A percentile compares a stretch with the other conserved stretches of the same genome.
Conservation (phyloP, 495 filamentous ascomycete species). For the Geoglossum glabrum region DNA sequence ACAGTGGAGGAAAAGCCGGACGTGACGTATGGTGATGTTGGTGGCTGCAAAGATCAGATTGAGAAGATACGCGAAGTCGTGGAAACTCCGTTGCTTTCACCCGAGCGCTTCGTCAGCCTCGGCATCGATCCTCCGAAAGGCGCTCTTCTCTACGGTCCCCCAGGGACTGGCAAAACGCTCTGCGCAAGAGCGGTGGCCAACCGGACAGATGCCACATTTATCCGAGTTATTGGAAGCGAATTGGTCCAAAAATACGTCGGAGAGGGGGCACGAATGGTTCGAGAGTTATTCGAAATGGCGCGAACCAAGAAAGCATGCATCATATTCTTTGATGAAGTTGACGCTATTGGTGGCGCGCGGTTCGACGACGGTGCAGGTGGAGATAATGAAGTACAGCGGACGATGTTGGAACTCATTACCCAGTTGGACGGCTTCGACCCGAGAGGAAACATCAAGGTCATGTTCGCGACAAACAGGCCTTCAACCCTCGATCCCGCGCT, state of each 20-base stretch:
- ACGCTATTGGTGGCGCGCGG: constrained; percentile 92
- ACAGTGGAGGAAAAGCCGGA: constrained; percentile 99
- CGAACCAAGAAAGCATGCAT: constrained; percentile 99
- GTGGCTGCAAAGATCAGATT: constrained; percentile 97
- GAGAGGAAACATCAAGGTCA: constrained; percentile 97
- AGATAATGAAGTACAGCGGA: constrained; percentile 98
- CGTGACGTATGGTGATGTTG: constrained; percentile 96
- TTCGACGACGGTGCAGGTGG: constrained; percentile 96
- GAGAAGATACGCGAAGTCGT: constrained; percentile 98
- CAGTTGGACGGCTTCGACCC: constrained; percentile 96
- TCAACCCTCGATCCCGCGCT: constrained; percentile 90
- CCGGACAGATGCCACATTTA: constrained; percentile 93
- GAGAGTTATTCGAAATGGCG: constrained; percentile 98
- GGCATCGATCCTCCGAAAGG: constrained; percentile 98
- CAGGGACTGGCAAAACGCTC: constrained; percentile 93
- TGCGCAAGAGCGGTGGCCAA: constrained; percentile 95
- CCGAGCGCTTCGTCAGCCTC: constrained; percentile 88
- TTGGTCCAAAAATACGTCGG: constrained; percentile 98
- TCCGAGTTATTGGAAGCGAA: constrained; percentile 92
- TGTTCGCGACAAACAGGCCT: constrained; percentile 97
- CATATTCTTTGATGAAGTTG: constrained; percentile 99
- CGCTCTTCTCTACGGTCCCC: constrained; percentile 87
- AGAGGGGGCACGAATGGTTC: constrained; percentile 93
- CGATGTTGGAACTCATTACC: constrained; percentile 96
- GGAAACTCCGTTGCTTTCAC: constrained; percentile 90